Conservation (phyloP, 331 rosid genomes). For the Stylosanthes scabra region DNA sequence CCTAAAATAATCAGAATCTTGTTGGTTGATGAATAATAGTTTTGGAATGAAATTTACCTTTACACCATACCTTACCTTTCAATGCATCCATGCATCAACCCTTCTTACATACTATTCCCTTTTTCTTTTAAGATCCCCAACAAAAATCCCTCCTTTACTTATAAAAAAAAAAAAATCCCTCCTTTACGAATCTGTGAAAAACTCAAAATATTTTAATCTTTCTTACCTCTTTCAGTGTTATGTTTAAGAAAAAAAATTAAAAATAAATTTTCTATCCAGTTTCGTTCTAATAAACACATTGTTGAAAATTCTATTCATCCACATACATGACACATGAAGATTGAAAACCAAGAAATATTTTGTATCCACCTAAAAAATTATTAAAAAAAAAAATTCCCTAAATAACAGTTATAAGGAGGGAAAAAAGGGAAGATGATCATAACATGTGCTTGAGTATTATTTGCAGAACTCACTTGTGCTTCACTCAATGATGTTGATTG, state of each 20-base stretch:
- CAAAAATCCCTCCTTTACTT: not conserved
- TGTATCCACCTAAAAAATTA: conserved; percentile 5
- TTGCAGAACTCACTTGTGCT: conserved; percentile 46
- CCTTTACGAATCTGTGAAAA: not conserved
- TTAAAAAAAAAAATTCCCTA: not conserved
- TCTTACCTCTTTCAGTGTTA: not conserved
- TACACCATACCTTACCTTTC: conserved; percentile 31
- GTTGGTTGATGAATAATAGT: conserved; percentile 1
- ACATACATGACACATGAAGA: conserved; percentile 20
- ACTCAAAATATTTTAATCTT: not conserved
- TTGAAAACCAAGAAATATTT: not conserved
- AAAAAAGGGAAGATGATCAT: not conserved
- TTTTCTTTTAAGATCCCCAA: conserved; percentile 25
- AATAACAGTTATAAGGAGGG: not conserved
- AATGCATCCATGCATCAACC: conserved; percentile 24
- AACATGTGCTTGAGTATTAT: conserved; percentile 31
- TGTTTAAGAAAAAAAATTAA: no score
- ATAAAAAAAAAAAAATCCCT: not conserved
- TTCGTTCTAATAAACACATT: no score
- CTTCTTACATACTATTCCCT: not conserved
- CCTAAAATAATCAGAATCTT: no score
- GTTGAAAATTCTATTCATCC: not conserved
- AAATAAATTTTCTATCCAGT: no score
- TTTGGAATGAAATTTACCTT: not conserved
- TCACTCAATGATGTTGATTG: conserved; percentile 42